Conservation (phyloP, 2,329 filamentous ascomycete species). For the Penicillium verrucosum region DNA sequence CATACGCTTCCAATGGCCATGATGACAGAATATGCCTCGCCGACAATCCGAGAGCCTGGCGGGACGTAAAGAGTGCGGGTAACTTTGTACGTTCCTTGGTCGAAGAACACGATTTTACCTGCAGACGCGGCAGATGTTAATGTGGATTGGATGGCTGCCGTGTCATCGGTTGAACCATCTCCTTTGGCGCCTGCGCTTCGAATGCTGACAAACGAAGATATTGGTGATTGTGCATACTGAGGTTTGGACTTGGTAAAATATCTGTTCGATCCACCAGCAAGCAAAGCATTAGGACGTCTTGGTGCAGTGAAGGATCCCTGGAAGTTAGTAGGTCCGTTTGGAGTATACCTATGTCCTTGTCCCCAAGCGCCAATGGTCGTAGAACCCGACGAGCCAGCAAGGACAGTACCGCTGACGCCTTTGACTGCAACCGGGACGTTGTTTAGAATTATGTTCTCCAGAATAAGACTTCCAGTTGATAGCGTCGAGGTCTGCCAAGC, state of each 20-base stretch:
- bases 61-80: slow-evolving; percentile 49
- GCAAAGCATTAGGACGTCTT: slow-evolving; percentile 43
- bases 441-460: slow-evolving; percentile 54
- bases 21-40: slow-evolving; percentile 56
- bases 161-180: slow-evolving; percentile 59
- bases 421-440: slow-evolving; percentile 49
- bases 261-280: slow-evolving; percentile 40
- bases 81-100: slow-evolving; percentile 54
- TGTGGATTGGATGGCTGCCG: slow-evolving; percentile 56
- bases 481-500: slow-evolving; percentile 43
- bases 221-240: slow-evolving; percentile 47
- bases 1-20: slow-evolving; percentile 57
- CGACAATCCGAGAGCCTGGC: slow-evolving; percentile 51
- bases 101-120: slow-evolving; percentile 56
- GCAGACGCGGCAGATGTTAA: slow-evolving; percentile 50
- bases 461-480: slow-evolving; percentile 50
- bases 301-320: slow-evolving; percentile 46
- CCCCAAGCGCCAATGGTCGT: slow-evolving; percentile 43
- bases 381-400: slow-evolving; percentile 36
- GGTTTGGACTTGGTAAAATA: slow-evolving; percentile 53
- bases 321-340: slow-evolving; percentile 44
- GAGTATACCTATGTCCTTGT: slow-evolving; percentile 45
- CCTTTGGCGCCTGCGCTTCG: slow-evolving; percentile 46
- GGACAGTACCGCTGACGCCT: slow-evolving; percentile 36
- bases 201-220: slow-evolving; percentile 45